A percentile compares a stretch with the other conserved stretches of the same genome.
phyloP scores from a whole-genome alignment of 1,284 basidiomycete genomes.

The Ustilago trichophora region DNA sequence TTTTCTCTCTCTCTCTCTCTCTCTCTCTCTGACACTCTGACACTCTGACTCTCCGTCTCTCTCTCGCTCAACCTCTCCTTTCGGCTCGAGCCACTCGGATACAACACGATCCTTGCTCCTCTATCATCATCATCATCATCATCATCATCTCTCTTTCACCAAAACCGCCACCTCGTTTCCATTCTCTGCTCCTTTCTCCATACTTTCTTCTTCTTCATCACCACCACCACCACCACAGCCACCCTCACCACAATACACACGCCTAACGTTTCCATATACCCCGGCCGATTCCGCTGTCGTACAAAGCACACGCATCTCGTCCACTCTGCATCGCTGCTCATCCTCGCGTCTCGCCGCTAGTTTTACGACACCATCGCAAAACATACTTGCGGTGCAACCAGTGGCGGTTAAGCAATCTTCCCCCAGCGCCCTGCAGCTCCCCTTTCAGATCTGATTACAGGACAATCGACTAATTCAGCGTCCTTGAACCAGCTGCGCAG shows the following conservation, averaged over 20 bases:
- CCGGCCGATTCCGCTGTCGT: conserved; percentile 1
- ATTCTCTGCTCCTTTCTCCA: too few relatives aligned
- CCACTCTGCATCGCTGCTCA: too few relatives aligned
- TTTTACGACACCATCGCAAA: neutral
- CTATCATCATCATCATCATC: neutral
- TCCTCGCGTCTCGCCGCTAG: neutral
- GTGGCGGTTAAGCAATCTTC: too few relatives aligned
- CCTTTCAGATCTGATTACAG: too few relatives aligned
- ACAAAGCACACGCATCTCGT: neutral
- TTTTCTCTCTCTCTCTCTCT: too few relatives aligned
- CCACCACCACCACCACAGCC: neutral
- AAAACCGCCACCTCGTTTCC: neutral
- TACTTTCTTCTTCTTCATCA: neutral
- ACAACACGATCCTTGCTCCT: too few relatives aligned
- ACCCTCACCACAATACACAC: neutral
- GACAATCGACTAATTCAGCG: too few relatives aligned
- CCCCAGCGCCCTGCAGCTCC: too few relatives aligned
- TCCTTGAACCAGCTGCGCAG: too few relatives aligned
- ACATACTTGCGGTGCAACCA: too few relatives aligned
- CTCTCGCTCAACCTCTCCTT: neutral
- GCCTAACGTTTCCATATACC: conserved; percentile 11
- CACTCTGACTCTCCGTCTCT: too few relatives aligned
- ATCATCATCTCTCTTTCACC: neutral
- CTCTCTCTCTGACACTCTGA: too few relatives aligned
- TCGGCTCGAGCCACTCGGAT: conserved; percentile 11